Evolutionary conservation across 2,329 filamentous ascomycete species (phyloP).

Genomic region (Epichloe gansuensis): DNA sequence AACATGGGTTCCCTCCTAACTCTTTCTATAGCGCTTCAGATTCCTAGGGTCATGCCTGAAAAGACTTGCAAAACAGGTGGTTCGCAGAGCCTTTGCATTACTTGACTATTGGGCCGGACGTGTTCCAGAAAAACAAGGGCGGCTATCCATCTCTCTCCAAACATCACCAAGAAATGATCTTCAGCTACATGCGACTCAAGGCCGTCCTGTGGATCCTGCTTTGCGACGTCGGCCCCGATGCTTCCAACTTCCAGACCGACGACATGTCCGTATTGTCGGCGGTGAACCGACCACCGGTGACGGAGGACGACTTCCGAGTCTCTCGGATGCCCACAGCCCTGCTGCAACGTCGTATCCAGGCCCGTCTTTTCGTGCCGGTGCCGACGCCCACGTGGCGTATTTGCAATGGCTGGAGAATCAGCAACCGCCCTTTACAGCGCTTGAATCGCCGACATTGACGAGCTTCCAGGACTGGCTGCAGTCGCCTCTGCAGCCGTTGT

Average conservation of each 20-base stretch:
- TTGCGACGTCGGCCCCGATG: constrained; percentile 45
- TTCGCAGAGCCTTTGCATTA: constrained; percentile 57
- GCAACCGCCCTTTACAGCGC: constrained; percentile 49
- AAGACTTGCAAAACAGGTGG: constrained; percentile 52
- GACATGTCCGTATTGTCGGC: constrained; percentile 11
- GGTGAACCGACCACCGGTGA: constrained; percentile 21
- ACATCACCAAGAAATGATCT: constrained; percentile 48
- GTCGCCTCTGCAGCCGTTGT: constrained; percentile 84
- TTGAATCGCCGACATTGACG: constrained; percentile 40
- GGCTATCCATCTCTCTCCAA: constrained; percentile 51
- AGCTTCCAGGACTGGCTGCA: constrained; percentile 88
- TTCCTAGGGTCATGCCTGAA: constrained; percentile 47
- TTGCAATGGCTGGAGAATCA: constrained; percentile 73
- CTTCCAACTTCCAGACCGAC: constrained; percentile 18
- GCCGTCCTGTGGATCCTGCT: constrained; percentile 50
- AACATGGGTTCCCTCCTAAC: background rate
- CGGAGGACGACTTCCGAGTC: constrained; percentile 49
- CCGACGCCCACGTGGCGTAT: constrained; percentile 56
- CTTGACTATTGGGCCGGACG: constrained; percentile 38
- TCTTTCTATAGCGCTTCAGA: constrained; percentile 33
- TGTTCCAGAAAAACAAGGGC: constrained; percentile 48
- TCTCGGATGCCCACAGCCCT: constrained; percentile 49
- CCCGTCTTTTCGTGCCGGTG: constrained; percentile 18
- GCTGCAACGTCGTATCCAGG: constrained; percentile 4
- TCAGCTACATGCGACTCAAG: constrained; percentile 52